Conservation (phyloP, 2,329 filamentous ascomycete species). For the Talaromyces rugulosus region DNA sequence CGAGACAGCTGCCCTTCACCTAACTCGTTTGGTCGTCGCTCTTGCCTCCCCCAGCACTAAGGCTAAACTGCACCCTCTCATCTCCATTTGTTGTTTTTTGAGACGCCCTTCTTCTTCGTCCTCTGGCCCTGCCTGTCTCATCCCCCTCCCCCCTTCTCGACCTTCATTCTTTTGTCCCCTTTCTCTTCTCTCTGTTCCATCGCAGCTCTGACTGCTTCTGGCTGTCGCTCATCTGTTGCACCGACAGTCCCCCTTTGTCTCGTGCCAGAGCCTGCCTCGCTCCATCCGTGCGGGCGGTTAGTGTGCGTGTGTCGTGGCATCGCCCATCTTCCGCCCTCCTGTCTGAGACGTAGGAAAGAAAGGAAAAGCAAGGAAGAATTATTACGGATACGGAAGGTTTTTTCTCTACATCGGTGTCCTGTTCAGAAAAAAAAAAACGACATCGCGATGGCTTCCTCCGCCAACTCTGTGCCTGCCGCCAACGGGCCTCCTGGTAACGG, state of each 20-base stretch:
- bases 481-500: constrained; percentile 35
- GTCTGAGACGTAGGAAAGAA: constrained; percentile 27
- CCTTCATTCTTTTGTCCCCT: neutral
- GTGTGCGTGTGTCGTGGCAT: constrained; percentile 36
- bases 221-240: constrained; percentile 10
- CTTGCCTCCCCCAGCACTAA: constrained; percentile 9
- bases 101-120: constrained; percentile 9
- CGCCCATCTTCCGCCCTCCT: constrained; percentile 22
- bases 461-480: constrained; percentile 33
- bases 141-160: constrained; percentile 5
- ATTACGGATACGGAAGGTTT: neutral
- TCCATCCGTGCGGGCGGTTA: constrained; percentile 32
- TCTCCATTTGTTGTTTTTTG: constrained; percentile 9
- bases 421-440: constrained; percentile 18
- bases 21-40: constrained; percentile 10
- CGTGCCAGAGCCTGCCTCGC: constrained; percentile 10
- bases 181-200: neutral
- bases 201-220: constrained; percentile 6
- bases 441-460: constrained; percentile 39
- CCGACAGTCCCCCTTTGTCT: constrained; percentile 12
- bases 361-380: neutral
- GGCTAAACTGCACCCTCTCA: constrained; percentile 7
- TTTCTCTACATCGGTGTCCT: constrained; percentile 31
- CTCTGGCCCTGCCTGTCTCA: constrained; percentile 4
- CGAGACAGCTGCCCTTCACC: neutral